Evolutionary conservation across 2,329 filamentous ascomycete genomes (phyloP).

Genomic region (Stachybotrys chartarum): DNA sequence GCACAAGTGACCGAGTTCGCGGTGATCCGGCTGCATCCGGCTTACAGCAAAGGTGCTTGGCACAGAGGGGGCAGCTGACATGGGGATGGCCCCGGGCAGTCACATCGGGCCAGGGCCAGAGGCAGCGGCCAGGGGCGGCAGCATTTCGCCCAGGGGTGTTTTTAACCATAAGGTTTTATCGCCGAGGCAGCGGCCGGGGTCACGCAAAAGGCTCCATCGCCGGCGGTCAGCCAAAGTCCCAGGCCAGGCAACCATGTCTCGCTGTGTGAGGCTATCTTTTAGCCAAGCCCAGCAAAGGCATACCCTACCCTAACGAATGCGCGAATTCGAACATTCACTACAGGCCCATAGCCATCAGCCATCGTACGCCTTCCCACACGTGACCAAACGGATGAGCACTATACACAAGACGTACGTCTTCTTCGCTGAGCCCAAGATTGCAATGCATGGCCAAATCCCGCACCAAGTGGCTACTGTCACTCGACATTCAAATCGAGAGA

Average conservation of each 20-base stretch:
- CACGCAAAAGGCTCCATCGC: background rate
- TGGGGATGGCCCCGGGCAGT: background rate
- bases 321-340: background rate
- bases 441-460: too few relatives aligned
- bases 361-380: background rate
- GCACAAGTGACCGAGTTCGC: background rate
- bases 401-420: background rate
- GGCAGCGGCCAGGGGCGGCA: too few relatives aligned
- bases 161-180: background rate
- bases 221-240: background rate
- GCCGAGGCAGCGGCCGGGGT: background rate
- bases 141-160: background rate
- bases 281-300: background rate
- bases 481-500: too few relatives aligned
- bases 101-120: background rate
- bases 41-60: background rate
- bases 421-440: too few relatives aligned
- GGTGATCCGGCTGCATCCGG: background rate
- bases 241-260: background rate
- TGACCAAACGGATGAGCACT: background rate
- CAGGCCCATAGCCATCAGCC: background rate
- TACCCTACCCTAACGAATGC: background rate
- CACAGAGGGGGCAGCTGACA: background rate
- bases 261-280: background rate
- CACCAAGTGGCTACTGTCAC: too few relatives aligned